Percentiles rank a stretch among this genome's conserved stretches.
Evolutionary conservation across 441 rosid species (phyloP).

Genomic region (Euphorbia corollata): DNA sequence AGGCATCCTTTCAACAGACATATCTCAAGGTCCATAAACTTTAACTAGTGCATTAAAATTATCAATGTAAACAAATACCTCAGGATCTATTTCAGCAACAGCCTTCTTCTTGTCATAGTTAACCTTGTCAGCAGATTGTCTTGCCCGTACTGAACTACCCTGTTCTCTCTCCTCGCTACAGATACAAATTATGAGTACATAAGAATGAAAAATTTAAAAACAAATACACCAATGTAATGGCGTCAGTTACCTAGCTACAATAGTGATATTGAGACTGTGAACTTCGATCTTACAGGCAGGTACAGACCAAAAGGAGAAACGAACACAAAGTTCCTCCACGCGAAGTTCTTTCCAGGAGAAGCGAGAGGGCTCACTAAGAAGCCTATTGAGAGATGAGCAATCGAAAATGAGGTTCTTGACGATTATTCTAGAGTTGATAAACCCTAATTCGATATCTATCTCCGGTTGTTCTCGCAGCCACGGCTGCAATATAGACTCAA

Average conservation of each 20-base stretch:
- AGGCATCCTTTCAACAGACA: not conserved
- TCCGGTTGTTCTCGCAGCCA: conserved; percentile 66
- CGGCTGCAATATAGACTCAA: conserved; percentile 50
- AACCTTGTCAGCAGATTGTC: conserved; percentile 24
- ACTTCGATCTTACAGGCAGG: conserved; percentile 53
- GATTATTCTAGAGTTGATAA: conserved; percentile 40
- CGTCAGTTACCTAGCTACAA: conserved; percentile 45
- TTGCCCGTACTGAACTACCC: conserved; percentile 29
- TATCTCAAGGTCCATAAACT: not conserved
- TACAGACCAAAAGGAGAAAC: conserved; percentile 70
- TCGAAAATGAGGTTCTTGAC: conserved; percentile 46
- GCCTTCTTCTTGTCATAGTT: conserved; percentile 42
- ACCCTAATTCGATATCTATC: conserved; percentile 52
- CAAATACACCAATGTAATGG: conserved; percentile 1
- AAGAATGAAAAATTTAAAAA: conserved; percentile 2
- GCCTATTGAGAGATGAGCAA: conserved; percentile 40
- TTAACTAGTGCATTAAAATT: not conserved
- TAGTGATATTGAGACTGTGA: conserved; percentile 49
- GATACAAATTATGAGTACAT: conserved; percentile 16
- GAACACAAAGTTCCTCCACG: conserved; percentile 43
- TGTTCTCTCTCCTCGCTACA: conserved; percentile 35
- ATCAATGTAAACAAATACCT: conserved; percentile 34
- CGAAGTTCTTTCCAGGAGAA: conserved; percentile 41
- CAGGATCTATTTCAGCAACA: conserved; percentile 62
- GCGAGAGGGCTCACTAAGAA: conserved; percentile 33